phyloP scores from a whole-genome alignment of 2,329 filamentous ascomycete species.

The Onygenales sp. region DNA sequence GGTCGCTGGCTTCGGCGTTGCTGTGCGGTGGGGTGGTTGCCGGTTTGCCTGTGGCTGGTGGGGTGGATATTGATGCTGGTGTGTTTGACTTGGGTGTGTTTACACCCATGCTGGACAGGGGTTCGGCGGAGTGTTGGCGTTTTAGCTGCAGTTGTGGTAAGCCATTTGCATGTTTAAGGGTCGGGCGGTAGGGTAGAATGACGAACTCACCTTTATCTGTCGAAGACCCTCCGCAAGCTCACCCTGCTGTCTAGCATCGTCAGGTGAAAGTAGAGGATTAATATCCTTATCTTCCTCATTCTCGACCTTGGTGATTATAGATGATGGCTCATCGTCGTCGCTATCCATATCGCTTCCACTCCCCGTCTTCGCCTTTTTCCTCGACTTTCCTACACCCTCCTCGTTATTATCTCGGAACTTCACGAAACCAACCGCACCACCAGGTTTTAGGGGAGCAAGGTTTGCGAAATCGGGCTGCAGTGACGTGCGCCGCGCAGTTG shows the following conservation, averaged over 20 bases:
- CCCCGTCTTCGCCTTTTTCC: slow-evolving; percentile 50
- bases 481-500: slow-evolving; percentile 66
- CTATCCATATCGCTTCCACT: slow-evolving; percentile 62
- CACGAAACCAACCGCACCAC: slow-evolving; percentile 83
- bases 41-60: slow-evolving; percentile 20
- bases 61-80: slow-evolving; percentile 27
- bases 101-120: slow-evolving; percentile 27
- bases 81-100: slow-evolving; percentile 35
- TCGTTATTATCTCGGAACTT: slow-evolving; percentile 65
- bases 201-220: slow-evolving; percentile 52
- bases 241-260: slow-evolving; percentile 50
- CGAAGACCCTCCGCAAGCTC: slow-evolving; percentile 55
- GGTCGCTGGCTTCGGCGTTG: slow-evolving; percentile 8
- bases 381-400: slow-evolving; percentile 43
- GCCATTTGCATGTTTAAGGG: background rate
- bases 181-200: background rate
- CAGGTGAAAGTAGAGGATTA: slow-evolving; percentile 44
- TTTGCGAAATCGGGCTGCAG: slow-evolving; percentile 76
- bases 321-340: slow-evolving; percentile 59
- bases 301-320: slow-evolving; percentile 55
- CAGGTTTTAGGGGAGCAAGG: slow-evolving; percentile 71
- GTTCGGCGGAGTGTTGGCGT: slow-evolving; percentile 55
- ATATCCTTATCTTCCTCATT: slow-evolving; percentile 42
- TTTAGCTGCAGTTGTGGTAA: slow-evolving; percentile 43
- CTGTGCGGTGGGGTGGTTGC: slow-evolving; percentile 27